Evolutionary conservation across 2,329 filamentous ascomycete genomes (phyloP).

Genomic region (Stylonectria norvegica): DNA sequence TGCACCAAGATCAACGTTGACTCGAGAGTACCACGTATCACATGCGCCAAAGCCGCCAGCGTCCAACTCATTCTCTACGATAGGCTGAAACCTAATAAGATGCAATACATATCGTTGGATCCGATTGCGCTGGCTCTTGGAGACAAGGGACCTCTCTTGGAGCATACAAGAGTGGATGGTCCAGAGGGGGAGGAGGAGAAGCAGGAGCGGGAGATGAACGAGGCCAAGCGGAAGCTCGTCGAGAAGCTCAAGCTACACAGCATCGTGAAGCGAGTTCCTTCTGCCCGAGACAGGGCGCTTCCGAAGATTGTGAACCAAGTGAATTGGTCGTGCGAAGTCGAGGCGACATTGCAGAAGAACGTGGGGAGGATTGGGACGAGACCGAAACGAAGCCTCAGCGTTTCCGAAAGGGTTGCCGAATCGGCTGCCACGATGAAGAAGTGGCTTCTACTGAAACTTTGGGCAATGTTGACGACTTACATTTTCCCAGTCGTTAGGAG

Average conservation of each 20-base stretch:
- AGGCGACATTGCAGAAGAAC: slow-evolving; percentile 82
- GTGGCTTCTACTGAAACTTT: slow-evolving; percentile 64
- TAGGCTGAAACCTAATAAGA: slow-evolving; percentile 75
- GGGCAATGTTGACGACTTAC: slow-evolving; percentile 69
- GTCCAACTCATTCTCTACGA: slow-evolving; percentile 90
- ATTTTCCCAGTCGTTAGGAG: slow-evolving; percentile 72
- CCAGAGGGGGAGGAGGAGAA: slow-evolving; percentile 71
- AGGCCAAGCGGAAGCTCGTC: slow-evolving; percentile 63
- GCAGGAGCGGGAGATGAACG: slow-evolving; percentile 56
- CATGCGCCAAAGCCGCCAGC: slow-evolving; percentile 66
- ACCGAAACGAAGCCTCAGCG: slow-evolving; percentile 80
- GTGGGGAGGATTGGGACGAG: slow-evolving; percentile 79
- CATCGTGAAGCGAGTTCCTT: slow-evolving; percentile 71
- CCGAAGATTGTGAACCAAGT: slow-evolving; percentile 85
- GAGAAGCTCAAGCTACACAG: slow-evolving; percentile 88
- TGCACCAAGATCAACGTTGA: slow-evolving; percentile 53
- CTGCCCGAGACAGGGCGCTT: slow-evolving; percentile 78
- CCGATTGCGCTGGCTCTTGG: slow-evolving; percentile 85
- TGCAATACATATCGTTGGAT: slow-evolving; percentile 93
- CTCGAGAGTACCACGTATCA: slow-evolving; percentile 64
- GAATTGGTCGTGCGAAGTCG: slow-evolving; percentile 92
- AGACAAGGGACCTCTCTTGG: slow-evolving; percentile 57
- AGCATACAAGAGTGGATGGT: slow-evolving; percentile 37
- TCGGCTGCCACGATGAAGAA: slow-evolving; percentile 85
- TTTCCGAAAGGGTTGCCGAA: slow-evolving; percentile 90